Conservation (phyloP, 305 asterid species). For the Caryopteris hybrid region DNA sequence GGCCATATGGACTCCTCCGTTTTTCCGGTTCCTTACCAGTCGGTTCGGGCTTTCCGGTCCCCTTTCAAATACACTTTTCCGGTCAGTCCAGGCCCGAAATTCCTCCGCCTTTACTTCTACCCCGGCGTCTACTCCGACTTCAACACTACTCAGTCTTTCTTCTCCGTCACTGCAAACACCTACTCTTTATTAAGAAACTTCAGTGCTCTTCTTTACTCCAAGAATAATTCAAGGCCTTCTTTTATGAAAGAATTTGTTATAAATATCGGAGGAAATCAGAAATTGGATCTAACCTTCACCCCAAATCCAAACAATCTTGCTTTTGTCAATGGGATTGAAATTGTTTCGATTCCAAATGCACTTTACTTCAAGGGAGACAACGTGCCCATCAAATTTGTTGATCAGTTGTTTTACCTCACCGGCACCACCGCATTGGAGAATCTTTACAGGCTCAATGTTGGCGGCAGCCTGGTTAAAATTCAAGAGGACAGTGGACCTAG, state of each 20-base stretch:
- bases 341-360: conserved; percentile 39
- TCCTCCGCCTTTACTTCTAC: conserved; percentile 60
- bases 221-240: neutral
- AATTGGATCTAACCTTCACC: conserved; percentile 31
- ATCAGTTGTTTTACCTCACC: neutral
- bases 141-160: conserved; percentile 21
- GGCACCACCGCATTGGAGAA: conserved; percentile 33
- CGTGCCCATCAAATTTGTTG: neutral
- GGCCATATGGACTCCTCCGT: conserved; percentile 14
- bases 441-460: conserved; percentile 43
- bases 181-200: conserved; percentile 38
- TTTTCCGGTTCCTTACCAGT: conserved; percentile 27
- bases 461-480: conserved; percentile 12
- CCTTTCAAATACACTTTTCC: conserved; percentile 41
- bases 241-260: conserved; percentile 41
- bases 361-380: conserved; percentile 32
- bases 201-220: conserved; percentile 36
- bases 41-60: conserved; percentile 36
- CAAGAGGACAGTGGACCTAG: conserved; percentile 23
- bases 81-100: conserved; percentile 31
- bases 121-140: conserved; percentile 25
- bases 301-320: conserved; percentile 22
- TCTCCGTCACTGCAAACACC: conserved; percentile 32
- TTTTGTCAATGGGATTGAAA: conserved; percentile 52
- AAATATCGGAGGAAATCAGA: conserved; percentile 22